Conservation (phyloP, 192 early-diverging fungal genomes). For the Obelidium mucronatum region DNA sequence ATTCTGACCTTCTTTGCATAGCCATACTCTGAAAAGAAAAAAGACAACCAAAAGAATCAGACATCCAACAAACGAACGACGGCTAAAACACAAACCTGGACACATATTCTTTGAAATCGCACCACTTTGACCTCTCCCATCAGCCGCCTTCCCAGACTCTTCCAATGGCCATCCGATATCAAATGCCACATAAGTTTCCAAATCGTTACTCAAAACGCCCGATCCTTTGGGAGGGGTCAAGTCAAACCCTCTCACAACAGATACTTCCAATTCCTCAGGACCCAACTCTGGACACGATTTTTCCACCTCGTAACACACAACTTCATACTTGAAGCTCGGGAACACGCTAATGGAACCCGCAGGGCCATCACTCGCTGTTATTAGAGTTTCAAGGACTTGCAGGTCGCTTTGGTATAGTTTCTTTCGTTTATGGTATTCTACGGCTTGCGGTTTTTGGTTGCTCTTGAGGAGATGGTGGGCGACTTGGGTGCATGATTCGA, state of each 20-base stretch:
- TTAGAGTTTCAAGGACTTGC: constrained; percentile 53
- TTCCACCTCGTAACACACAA: constrained; percentile 56
- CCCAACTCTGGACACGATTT: constrained; percentile 61
- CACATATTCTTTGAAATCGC: constrained; percentile 48
- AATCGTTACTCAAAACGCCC: constrained; percentile 45
- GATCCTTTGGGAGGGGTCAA: constrained; percentile 47
- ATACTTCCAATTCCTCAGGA: constrained; percentile 71
- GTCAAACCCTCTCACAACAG: constrained; percentile 64
- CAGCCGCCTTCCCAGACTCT: constrained; percentile 49
- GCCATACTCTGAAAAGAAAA: too few relatives aligned
- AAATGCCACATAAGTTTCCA: constrained; percentile 73
- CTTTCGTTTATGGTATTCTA: constrained; percentile 65
- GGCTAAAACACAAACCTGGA: too few relatives aligned
- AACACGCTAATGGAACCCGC: constrained; percentile 57
- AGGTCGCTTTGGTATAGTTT: constrained; percentile 64
- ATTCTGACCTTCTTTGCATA: constrained; percentile 65
- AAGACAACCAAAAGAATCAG: too few relatives aligned
- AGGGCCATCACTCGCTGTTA: constrained; percentile 31
- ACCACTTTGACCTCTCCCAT: constrained; percentile 72
- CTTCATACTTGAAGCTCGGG: constrained; percentile 41
- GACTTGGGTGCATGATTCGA: constrained; percentile 57
- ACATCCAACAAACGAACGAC: too few relatives aligned
- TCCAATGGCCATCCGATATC: constrained; percentile 81
- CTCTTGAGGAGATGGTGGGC: constrained; percentile 48
- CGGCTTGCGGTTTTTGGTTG: constrained; percentile 54